Percentiles rank a stretch among this genome's conserved stretches.
Evolutionary conservation across 2,329 filamentous ascomycete species (phyloP).

Genomic region (Paecilomyces sp.): DNA sequence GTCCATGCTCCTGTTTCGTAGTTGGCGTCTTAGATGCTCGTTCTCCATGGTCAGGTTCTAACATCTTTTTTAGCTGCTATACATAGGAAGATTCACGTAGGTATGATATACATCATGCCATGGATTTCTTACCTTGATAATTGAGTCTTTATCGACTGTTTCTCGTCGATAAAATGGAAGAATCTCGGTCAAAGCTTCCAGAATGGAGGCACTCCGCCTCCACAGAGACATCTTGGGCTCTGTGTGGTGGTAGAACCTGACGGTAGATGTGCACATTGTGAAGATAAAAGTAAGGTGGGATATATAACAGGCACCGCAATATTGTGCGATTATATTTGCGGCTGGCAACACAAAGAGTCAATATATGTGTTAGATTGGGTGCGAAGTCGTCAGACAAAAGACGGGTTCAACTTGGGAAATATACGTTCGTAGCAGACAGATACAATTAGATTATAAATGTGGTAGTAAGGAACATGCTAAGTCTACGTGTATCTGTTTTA

Average conservation of each 20-base stretch:
- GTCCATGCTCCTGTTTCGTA: neutral
- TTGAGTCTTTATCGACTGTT: neutral
- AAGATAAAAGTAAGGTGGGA: neutral
- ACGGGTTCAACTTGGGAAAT: neutral
- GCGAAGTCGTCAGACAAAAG: neutral
- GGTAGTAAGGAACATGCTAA: no score
- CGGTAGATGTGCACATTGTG: neutral
- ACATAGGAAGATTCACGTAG: neutral
- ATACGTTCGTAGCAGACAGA: neutral
- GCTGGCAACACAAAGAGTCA: neutral
- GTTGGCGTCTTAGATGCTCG: neutral
- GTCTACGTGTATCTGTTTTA: neutral
- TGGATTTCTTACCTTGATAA: neutral
- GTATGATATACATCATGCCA: neutral
- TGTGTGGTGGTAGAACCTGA: neutral
- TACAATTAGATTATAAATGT: no score
- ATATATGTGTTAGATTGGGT: neutral
- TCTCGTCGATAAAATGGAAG: neutral
- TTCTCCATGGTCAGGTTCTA: neutral
- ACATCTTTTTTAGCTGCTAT: neutral
- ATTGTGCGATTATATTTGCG: neutral
- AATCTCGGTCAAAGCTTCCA: neutral
- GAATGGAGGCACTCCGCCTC: neutral
- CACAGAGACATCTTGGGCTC: neutral
- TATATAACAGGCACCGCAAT: neutral